Conservation (phyloP, 31 red algal species). For the Odonthalia washingtoniensis region DNA sequence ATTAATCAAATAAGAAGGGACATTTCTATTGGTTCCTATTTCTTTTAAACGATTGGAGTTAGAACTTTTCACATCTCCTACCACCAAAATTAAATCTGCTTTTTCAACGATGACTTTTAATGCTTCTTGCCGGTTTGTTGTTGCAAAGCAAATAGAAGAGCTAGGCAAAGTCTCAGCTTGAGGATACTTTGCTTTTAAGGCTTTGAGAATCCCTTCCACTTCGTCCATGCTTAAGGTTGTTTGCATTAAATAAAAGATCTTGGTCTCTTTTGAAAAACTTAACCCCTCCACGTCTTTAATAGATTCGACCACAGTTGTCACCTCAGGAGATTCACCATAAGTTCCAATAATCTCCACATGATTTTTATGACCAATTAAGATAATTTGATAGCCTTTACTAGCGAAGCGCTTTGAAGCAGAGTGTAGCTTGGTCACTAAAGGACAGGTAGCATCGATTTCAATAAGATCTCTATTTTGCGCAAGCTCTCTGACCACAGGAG, state of each 20-base stretch:
- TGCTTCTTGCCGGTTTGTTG: conserved; percentile 14
- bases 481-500: not conserved
- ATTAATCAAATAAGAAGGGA: conserved; percentile 14
- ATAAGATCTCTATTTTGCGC: conserved; percentile 9
- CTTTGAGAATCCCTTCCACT: conserved; percentile 1
- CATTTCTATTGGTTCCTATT: not conserved
- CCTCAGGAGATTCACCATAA: not conserved
- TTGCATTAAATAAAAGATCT: not conserved
- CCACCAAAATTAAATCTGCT: conserved; percentile 8
- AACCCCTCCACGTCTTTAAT: conserved; percentile 1
- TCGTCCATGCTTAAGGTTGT: conserved; percentile 12
- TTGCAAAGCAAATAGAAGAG: conserved; percentile 7
- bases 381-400: conserved; percentile 1
- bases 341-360: conserved; percentile 4
- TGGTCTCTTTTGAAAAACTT: not conserved
- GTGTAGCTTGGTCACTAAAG: conserved; percentile 13
- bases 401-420: not conserved
- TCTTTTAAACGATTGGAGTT: conserved; percentile 24
- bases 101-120: not conserved
- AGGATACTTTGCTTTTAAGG: conserved; percentile 12
- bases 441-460: conserved; percentile 14
- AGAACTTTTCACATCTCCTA: not conserved
- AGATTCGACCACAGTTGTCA: not conserved
- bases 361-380: conserved; percentile 10
- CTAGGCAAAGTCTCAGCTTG: not conserved